phyloP scores from a whole-genome alignment of 148 eudicot genomes.

The Spergularia bocconei region DNA sequence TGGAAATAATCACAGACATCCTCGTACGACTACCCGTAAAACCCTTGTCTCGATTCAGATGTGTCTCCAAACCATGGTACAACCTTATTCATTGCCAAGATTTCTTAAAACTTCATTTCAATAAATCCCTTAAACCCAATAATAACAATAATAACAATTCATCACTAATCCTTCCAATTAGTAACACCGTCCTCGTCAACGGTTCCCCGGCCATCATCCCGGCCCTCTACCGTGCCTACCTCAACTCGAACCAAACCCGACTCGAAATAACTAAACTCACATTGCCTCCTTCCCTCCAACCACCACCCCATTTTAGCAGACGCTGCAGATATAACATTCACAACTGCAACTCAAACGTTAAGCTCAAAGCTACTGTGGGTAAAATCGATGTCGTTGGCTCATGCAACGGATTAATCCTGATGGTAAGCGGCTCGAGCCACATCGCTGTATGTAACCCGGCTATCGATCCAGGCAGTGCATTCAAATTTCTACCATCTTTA shows the following conservation, averaged over 20 bases:
- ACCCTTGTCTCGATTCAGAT: constrained; percentile 8
- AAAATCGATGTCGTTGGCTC: constrained; percentile 15
- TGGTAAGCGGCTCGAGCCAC: constrained; percentile 8
- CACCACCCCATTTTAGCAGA: too few relatives aligned
- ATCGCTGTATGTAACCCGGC: constrained; percentile 19
- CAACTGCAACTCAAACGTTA: too few relatives aligned
- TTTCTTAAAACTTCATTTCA: constrained; percentile 18
- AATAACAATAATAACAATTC: neutral
- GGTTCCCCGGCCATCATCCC: neutral
- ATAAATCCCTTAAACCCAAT: neutral
- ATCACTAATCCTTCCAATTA: constrained; percentile 14
- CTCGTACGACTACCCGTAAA: too few relatives aligned
- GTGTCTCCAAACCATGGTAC: constrained; percentile 14
- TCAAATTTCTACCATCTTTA: constrained; percentile 18
- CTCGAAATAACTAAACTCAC: constrained; percentile 2
- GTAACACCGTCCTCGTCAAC: neutral
- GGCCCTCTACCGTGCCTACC: constrained; percentile 15
- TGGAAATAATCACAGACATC: too few relatives aligned
- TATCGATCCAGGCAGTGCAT: neutral
- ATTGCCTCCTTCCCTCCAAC: constrained; percentile 11
- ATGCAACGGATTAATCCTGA: constrained; percentile 17
- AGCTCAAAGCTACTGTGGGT: too few relatives aligned
- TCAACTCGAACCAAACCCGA: neutral
- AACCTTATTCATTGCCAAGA: neutral
- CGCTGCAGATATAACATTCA: too few relatives aligned